phyloP scores from a whole-genome alignment of 345 rosid genomes.

The Eucalyptus paniculata region DNA sequence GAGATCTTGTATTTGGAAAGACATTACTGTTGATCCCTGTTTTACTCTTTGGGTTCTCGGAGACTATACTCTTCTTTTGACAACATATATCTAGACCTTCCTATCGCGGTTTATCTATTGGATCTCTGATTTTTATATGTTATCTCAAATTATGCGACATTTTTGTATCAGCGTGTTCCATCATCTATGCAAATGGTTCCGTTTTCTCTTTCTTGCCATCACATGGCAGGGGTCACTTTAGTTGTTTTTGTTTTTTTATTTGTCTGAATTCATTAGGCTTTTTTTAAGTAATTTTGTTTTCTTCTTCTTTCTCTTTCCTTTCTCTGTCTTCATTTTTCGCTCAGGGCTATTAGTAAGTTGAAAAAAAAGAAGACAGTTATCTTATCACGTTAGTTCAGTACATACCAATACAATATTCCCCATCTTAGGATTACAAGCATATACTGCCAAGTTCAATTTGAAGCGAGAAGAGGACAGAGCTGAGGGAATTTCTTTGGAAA shows the following conservation, averaged over 20 bases:
- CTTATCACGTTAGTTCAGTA: too few relatives aligned
- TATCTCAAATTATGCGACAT: neutral
- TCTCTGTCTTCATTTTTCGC: too few relatives aligned
- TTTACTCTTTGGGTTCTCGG: fast-evolving
- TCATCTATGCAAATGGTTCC: neutral
- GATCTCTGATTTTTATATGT: neutral
- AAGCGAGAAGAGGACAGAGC: too few relatives aligned
- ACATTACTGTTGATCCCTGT: neutral
- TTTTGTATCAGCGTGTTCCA: neutral
- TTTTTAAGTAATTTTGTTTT: too few relatives aligned
- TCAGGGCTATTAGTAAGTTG: too few relatives aligned
- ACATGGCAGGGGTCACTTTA: too few relatives aligned
- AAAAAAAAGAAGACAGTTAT: fast-evolving
- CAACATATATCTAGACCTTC: neutral
- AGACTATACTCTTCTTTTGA: neutral
- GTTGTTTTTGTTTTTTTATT: too few relatives aligned
- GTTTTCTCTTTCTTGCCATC: neutral
- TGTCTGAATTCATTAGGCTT: neutral
- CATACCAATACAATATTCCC: fast-evolving
- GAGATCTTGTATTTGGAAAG: neutral
- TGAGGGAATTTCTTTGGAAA: too few relatives aligned
- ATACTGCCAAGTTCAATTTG: too few relatives aligned
- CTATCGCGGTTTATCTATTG: fast-evolving
- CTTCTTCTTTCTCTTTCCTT: too few relatives aligned
- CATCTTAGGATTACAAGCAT: too few relatives aligned